A percentile compares a stretch with the other conserved stretches of the same genome.
phyloP scores from a whole-genome alignment of 108 stramenopile genomes.

The Discostella stelligeroides region DNA sequence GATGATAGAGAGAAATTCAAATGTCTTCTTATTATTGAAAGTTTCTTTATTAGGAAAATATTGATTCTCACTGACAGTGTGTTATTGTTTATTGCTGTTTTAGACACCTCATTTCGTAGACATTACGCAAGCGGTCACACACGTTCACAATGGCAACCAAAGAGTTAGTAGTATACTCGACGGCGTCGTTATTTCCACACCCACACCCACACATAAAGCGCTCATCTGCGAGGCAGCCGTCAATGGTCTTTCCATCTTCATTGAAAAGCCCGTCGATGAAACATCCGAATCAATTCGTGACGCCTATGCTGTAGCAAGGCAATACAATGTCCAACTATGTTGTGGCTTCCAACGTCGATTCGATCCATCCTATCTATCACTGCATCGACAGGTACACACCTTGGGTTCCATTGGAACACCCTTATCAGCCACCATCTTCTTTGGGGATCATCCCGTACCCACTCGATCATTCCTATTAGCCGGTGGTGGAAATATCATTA shows the following conservation, averaged over 20 bases:
- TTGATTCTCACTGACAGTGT: no score
- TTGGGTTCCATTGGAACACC: slow-evolving; percentile 43
- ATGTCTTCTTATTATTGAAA: slow-evolving; percentile 9
- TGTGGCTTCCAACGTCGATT: slow-evolving; percentile 82
- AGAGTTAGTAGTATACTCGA: slow-evolving; percentile 38
- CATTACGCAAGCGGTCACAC: slow-evolving; percentile 16
- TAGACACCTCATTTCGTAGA: slow-evolving; percentile 16
- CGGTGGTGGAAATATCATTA: slow-evolving; percentile 71
- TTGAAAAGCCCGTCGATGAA: slow-evolving; percentile 79
- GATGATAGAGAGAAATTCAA: neutral
- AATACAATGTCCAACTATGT: slow-evolving; percentile 52
- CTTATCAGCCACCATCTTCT: slow-evolving; percentile 56
- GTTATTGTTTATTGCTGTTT: slow-evolving; percentile 6
- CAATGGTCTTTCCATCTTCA: slow-evolving; percentile 48
- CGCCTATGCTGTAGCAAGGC: slow-evolving; percentile 42
- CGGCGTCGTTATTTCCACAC: slow-evolving; percentile 62
- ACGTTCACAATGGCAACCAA: slow-evolving; percentile 18
- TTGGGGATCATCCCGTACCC: slow-evolving; percentile 78
- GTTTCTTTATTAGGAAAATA: no score
- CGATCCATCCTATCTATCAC: slow-evolving; percentile 62
- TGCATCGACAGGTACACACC: slow-evolving; percentile 27
- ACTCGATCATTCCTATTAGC: slow-evolving; percentile 60
- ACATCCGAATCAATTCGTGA: slow-evolving; percentile 43
- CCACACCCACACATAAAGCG: slow-evolving; percentile 58
- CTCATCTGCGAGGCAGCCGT: slow-evolving; percentile 52